Base-by-base conservation (phyloP, 2,329 filamentous ascomycete species). In the Zasmidium angulare region DNA sequence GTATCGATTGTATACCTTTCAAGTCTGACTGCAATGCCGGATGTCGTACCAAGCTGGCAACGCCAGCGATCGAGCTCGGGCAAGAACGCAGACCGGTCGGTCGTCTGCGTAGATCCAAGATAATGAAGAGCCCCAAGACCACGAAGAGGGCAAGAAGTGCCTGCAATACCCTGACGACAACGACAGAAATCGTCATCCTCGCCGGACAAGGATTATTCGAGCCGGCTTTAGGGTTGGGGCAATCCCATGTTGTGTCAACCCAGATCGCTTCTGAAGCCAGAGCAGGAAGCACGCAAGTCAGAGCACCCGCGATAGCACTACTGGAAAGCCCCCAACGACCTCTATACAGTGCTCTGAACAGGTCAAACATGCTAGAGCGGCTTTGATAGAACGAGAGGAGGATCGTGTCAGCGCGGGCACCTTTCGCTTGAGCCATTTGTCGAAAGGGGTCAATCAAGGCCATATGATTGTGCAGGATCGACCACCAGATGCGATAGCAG, bases 261-360 rank as follows among this genome's bases (percentile, higher is more conserved):
- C 40, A 58, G n/a, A 63, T 53, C 1, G 61, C 47, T 26, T 63
- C 61, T n/a, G 61, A 63, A 3, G 56, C 52, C 3, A 63, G 51
- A 26, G 61, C 61, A 11, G 61, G 61, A 24, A 58, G 46, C 6
- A 63, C 24, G 19, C 47, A 58, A 19, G 61, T 49, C n/a, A 53
- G 24, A 2, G 60, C 31, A 19, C 53, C 60, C 2, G 55, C 55
- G 22, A 50, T 46, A 11, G 36, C 29, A 14, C 36, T 50, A 17
- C 43, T 31, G 24, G 6, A 1, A 2, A 50, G 11, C 14, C 9
- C 48, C 24, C 48, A 50, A 17, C 48, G 48, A 2, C 48, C 9
- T 7, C 22, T 22, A 4, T 9, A 50, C 17, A 50, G 14, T 17
- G 48, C 48, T 11, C 11, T 12, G 21, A 29, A 7, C 12, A n/a